phyloP scores from a whole-genome alignment of 371 early-diverging fungal species.

The Mycotypha africana region DNA sequence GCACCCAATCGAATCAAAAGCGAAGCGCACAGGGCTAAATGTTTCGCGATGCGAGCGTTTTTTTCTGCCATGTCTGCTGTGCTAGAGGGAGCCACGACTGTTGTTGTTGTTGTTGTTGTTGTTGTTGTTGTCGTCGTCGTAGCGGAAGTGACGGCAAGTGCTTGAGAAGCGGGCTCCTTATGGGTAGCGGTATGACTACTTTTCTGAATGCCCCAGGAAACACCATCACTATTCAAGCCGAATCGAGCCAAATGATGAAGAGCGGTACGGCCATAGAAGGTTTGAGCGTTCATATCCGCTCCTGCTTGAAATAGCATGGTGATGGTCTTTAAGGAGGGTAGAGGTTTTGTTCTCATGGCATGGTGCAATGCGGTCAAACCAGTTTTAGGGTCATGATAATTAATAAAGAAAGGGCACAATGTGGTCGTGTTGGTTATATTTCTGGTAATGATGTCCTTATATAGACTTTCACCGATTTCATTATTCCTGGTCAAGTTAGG shows the following conservation, averaged over 20 bases:
- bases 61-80: no score
- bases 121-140: neutral
- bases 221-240: slow-evolving; percentile 39
- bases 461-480: neutral
- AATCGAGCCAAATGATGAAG: slow-evolving; percentile 59
- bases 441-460: no score
- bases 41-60: slow-evolving; percentile 20
- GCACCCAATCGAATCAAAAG: slow-evolving; percentile 54
- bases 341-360: slow-evolving; percentile 55
- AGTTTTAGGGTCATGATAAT: slow-evolving; percentile 57
- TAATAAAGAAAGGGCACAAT: slow-evolving; percentile 37
- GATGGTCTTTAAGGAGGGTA: slow-evolving; percentile 56
- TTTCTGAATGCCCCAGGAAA: slow-evolving; percentile 44
- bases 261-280: slow-evolving; percentile 59
- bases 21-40: slow-evolving; percentile 46
- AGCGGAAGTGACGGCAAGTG: neutral
- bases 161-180: slow-evolving; percentile 3
- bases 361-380: slow-evolving; percentile 64
- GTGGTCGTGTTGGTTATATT: no score
- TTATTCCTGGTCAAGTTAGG: slow-evolving; percentile 14
- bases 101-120: neutral
- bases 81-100: neutral
- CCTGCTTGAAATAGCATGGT: slow-evolving; percentile 61
- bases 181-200: slow-evolving; percentile 13
- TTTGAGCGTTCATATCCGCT: slow-evolving; percentile 62